These are phyloP conservation scores for Cornus controversa DNA, from an alignment of 148 eudicot species.

Conservation along the genomic window DNA sequence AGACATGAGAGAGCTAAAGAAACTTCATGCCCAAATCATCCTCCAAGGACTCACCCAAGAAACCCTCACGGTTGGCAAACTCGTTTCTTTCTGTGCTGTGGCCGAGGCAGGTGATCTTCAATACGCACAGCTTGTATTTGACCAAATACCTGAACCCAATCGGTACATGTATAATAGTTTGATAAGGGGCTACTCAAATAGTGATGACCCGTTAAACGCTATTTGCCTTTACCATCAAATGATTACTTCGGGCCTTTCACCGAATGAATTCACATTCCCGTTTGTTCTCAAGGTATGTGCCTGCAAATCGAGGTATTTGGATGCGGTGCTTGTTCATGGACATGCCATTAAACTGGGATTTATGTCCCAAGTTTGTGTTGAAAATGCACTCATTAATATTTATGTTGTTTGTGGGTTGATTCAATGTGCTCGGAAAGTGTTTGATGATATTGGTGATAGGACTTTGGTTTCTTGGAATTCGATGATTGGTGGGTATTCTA, in stretches of 20 bases:
- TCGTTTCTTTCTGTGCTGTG: conserved; percentile 26
- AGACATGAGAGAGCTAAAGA: conserved; percentile 25
- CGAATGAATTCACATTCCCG: conserved; percentile 41
- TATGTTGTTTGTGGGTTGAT: conserved; percentile 30
- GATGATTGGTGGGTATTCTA: conserved; percentile 43
- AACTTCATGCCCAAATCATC: conserved; percentile 39
- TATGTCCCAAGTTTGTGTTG: conserved; percentile 27
- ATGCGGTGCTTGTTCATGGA: conserved; percentile 29
- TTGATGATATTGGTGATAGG: conserved; percentile 26
- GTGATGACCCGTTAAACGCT: conserved; percentile 25
- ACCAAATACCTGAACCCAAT: conserved; percentile 26
- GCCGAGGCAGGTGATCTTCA: conserved; percentile 20
- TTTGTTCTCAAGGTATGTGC: conserved; percentile 45
- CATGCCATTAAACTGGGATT: conserved; percentile 31
- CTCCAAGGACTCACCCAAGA: conserved; percentile 25
- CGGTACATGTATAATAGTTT: conserved; percentile 38
- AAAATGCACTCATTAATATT: conserved; percentile 31
- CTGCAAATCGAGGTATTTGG: background rate
- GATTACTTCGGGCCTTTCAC: conserved; percentile 23
- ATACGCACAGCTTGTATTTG: conserved; percentile 33
- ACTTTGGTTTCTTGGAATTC: conserved; percentile 49
- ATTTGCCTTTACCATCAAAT: conserved; percentile 24
- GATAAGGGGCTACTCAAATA: conserved; percentile 32
- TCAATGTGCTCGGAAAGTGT: conserved; percentile 27
- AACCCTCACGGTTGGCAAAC: conserved; percentile 24